Evolutionary conservation across 257 asterid genomes (phyloP), one percentile per base, ranked within the genome.

Genomic region (Solanum ossicruentum): DNA sequence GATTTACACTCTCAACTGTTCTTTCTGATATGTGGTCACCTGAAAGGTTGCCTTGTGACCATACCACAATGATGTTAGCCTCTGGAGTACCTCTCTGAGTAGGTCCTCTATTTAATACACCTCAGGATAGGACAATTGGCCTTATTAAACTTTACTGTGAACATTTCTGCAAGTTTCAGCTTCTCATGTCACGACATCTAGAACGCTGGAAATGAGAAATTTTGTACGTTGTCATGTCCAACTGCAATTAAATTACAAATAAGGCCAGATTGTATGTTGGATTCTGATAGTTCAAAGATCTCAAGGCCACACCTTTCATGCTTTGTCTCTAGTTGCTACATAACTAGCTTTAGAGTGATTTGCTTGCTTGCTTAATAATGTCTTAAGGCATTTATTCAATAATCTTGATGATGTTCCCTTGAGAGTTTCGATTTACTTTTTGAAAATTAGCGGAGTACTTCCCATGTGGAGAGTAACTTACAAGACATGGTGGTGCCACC

Each of bases 401-500:
- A 11, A 18, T 58, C 54, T 16, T 58, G 54, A 2, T 4, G n/a
- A 20, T 41, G 9, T 81, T 17, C 26, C 63, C 10, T 17, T 77
- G 0, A 75, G 63, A 51, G 47, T 15, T 52, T 2, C 12, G 43
- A 51, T 79, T 60, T 51, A 7, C 1, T 49, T 49, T 58, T 70
- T 66, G 13, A 55, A 85, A 61, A 51, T 77, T 75, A 85, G 88
- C 89, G 93, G 97, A 86, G 89, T 86, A 94, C 93, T 66, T 86
- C 94, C 69, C 84, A 88, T 0, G 86, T 89, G 12, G 95, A 91
- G 57, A 91, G 88, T 66, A 92, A 87, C 91, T 87, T 84, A 87
- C 87, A 73, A 41, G 89, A 92, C 88, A 90, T 90, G 91, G 83
- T 89, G 70, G 87, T 87, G 83, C 94, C 97, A 21, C 89, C 94